Conservation (phyloP, 345 rosid species). For the Eutrema japonicum region DNA sequence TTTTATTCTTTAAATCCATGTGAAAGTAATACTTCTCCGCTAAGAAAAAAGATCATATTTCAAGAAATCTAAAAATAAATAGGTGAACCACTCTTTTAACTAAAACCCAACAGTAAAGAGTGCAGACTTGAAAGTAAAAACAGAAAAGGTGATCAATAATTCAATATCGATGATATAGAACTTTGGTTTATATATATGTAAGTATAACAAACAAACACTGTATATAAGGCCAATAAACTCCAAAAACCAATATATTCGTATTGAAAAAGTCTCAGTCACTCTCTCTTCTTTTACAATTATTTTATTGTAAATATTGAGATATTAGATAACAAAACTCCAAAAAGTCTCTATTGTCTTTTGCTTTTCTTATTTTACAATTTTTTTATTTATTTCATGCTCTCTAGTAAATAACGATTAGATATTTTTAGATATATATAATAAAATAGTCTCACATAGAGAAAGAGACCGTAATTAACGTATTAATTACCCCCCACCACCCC, state of each 20-base stretch:
- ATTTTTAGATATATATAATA: neutral
- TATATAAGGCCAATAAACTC: conserved; percentile 6
- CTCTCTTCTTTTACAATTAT: neutral
- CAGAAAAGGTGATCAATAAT: neutral
- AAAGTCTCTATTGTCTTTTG: neutral
- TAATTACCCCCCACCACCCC: neutral
- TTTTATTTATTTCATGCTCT: neutral
- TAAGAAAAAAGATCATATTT: conserved; percentile 25
- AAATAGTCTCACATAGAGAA: conserved; percentile 15
- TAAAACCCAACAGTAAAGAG: neutral
- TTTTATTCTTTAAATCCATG: neutral
- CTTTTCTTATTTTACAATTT: conserved; percentile 13
- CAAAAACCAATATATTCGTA: conserved; percentile 39
- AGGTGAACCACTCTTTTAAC: neutral
- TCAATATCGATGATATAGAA: neutral
- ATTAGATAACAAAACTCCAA: neutral
- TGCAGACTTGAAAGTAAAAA: neutral
- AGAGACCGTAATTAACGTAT: conserved; percentile 7
- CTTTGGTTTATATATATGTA: no score
- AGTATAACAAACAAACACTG: conserved; percentile 16
- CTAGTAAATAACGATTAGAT: conserved; percentile 23
- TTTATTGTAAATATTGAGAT: neutral
- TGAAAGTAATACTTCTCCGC: neutral
- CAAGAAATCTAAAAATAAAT: conserved; percentile 1
- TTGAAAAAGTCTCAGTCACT: conserved; percentile 16